phyloP scores from a whole-genome alignment of 2,329 filamentous ascomycete genomes.

The Penicillium sp. region DNA sequence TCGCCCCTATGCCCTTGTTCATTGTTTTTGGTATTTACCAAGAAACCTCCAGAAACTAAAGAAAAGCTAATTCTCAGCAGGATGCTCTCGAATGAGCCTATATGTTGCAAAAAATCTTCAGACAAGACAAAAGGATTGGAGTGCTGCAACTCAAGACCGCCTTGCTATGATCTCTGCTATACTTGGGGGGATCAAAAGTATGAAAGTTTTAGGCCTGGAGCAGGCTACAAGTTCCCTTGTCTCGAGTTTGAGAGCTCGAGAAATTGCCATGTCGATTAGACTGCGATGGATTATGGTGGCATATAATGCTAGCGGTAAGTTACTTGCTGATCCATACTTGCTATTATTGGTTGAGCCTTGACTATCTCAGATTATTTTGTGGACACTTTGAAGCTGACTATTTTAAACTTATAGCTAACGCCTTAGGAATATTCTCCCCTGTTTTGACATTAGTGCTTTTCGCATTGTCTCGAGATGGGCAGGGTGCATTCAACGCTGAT shows the following conservation, averaged over 20 bases:
- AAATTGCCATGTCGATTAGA: slow-evolving; percentile 3
- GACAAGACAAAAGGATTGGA: slow-evolving; percentile 8
- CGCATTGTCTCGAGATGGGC: neutral
- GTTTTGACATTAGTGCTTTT: neutral
- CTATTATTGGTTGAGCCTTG: neutral
- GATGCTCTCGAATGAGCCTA: slow-evolving; percentile 10
- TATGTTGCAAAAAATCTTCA: slow-evolving; percentile 13
- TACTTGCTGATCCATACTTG: neutral
- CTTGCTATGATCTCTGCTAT: slow-evolving; percentile 2
- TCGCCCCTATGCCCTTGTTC: neutral
- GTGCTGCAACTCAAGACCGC: slow-evolving; percentile 4
- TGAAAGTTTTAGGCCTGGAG: slow-evolving; percentile 12
- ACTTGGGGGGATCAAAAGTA: slow-evolving; percentile 8
- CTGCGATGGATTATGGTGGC: slow-evolving; percentile 8
- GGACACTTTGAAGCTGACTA: no score
- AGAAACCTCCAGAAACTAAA: neutral
- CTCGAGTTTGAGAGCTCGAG: slow-evolving; percentile 1
- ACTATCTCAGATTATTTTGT: neutral
- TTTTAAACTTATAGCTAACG: neutral
- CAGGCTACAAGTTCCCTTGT: neutral
- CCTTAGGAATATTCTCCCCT: neutral
- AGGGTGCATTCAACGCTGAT: neutral
- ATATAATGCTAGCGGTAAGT: slow-evolving; percentile 12
- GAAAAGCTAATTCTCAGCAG: neutral
- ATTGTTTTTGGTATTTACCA: neutral